Base-by-base conservation (phyloP, 768 basidiomycete species). In the Podaxis rugospora region DNA sequence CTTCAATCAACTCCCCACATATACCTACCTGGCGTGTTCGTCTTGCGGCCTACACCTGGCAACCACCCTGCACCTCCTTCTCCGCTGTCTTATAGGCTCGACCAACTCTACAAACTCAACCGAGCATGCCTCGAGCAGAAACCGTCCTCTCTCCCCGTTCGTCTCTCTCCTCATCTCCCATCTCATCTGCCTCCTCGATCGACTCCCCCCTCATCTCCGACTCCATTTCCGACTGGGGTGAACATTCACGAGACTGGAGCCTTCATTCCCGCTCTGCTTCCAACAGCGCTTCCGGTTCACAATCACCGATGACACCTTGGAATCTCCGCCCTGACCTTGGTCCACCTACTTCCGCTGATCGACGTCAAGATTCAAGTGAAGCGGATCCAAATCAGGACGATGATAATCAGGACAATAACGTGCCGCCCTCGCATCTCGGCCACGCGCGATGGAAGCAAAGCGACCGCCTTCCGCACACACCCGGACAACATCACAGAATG, bases 381-480 rank as follows among this genome's bases (percentile, higher is more conserved):
- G 57, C 37, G 13, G 14, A 49, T 21, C 28, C 11, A 21, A 51
- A 28, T 25, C 32, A 21, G 11, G 58, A 23, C 23, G 51, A 59
- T n/a, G 27, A 32, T 4, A 28, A 60, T 21, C 18, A 46, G n/a
- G 57, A 37, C 11, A 21, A 36, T 39, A 35, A 37, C 21, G 18
- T 37, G n/a, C 35, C 40, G 7, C 59, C 59, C 2, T 27, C 46
- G n/a, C 54, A 60, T 28, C 59, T 60, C 36, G 59, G 59, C 51
- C 59, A 60, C 32, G 54, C 51, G n/a, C 59, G 42, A n/a, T 60
- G 59, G 59, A 60, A 60, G 44, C 59, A 60, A 13, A 25, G 51
- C 40, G 40, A 42, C 13, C 40, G 14, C 28, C 23, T 51, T 27
- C 52, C 37, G 37, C 52, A 46, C 7, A 60, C 52, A 6, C 59